Evolutionary conservation across 2,329 filamentous ascomycete genomes (phyloP).

Genomic region (Beauveria rudraprayagi): DNA sequence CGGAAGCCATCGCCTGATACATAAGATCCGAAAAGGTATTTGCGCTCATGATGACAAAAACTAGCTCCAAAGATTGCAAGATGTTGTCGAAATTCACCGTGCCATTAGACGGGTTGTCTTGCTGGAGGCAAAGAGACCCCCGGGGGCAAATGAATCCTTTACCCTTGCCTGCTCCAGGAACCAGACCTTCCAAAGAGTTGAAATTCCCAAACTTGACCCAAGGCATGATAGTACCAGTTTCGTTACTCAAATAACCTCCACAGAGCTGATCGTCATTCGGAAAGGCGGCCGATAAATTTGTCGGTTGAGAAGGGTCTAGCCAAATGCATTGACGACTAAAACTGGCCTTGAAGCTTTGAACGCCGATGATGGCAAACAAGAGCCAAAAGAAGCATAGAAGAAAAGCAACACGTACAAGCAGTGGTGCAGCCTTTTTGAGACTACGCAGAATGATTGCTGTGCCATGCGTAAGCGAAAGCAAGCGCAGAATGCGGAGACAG

Average conservation of each 20-base stretch:
- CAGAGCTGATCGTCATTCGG: conserved; percentile 69
- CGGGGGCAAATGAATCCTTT: conserved; percentile 88
- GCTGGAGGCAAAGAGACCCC: conserved; percentile 76
- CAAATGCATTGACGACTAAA: conserved; percentile 70
- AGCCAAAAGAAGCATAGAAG: conserved; percentile 97
- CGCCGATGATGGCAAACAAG: conserved; percentile 89
- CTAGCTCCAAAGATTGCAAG: conserved; percentile 79
- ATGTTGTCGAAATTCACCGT: conserved; percentile 97
- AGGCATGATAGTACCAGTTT: conserved; percentile 48
- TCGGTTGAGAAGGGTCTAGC: conserved; percentile 55
- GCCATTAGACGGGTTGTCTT: conserved; percentile 67
- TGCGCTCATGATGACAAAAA: conserved; percentile 97
- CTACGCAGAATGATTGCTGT: conserved; percentile 92
- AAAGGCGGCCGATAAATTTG: conserved; percentile 46
- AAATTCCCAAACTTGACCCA: conserved; percentile 50
- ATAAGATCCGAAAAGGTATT: conserved; percentile 95
- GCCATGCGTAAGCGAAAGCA: conserved; percentile 87
- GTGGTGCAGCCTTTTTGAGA: conserved; percentile 87
- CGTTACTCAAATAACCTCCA: conserved; percentile 66
- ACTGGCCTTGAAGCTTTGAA: conserved; percentile 91
- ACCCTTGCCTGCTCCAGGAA: conserved; percentile 40
- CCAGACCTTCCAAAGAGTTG: conserved; percentile 37
- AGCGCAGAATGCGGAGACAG: conserved; percentile 81
- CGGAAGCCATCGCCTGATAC: conserved; percentile 86
- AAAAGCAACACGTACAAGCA: conserved; percentile 88